A percentile compares a stretch with the other conserved stretches of the same genome.
Evolutionary conservation across 148 eudicot genomes (phyloP).

Genomic region (Diospyros lotus): DNA sequence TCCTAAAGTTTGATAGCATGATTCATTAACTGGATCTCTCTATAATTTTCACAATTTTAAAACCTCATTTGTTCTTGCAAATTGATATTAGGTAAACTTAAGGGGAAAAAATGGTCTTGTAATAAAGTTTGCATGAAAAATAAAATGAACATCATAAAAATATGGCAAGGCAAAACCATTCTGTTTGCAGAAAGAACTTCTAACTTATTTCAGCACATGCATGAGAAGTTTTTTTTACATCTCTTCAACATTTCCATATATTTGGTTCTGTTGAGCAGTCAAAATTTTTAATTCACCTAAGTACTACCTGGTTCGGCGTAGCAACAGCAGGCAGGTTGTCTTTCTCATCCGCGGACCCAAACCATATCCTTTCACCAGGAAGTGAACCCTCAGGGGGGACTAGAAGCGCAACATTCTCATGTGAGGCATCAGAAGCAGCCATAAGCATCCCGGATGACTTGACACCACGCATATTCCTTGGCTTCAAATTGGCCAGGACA

Average conservation of each 20-base stretch:
- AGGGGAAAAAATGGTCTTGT: no score
- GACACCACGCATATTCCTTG: constrained; percentile 95
- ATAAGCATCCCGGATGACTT: constrained; percentile 93
- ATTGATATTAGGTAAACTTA: no score
- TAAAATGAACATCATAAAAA: background rate
- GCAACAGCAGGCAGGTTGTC: constrained; percentile 72
- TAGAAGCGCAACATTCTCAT: constrained; percentile 94
- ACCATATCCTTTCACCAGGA: constrained; percentile 94
- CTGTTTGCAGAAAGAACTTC: background rate
- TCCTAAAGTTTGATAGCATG: no score
- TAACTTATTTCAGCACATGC: background rate
- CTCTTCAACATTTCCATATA: background rate
- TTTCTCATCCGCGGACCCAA: constrained; percentile 65
- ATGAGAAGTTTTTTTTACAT: background rate
- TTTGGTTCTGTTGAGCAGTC: background rate
- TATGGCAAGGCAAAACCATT: background rate
- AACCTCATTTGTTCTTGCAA: no score
- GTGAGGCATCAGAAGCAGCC: constrained; percentile 97
- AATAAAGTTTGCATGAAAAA: no score
- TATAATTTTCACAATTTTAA: no score
- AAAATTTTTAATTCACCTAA: background rate
- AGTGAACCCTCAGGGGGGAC: constrained; percentile 79
- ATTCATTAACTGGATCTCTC: no score
- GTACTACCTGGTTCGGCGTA: constrained; percentile 73
- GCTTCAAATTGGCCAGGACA: constrained; percentile 91